phyloP scores from a whole-genome alignment of 208 protist species.

The Trypanosoma grayi region DNA sequence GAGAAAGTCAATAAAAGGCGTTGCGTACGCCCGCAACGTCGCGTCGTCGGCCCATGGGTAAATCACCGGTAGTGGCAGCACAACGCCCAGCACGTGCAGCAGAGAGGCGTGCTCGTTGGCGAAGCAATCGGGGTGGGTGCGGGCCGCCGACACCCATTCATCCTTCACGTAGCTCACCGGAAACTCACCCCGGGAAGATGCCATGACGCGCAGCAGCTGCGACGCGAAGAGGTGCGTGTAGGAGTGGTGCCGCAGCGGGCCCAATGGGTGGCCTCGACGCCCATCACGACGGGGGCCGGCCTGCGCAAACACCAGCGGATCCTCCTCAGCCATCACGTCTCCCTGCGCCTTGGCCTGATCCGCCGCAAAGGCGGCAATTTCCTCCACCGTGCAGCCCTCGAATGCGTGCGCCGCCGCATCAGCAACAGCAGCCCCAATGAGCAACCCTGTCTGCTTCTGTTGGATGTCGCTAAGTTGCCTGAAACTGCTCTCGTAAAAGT shows the following conservation, averaged over 20 bases:
- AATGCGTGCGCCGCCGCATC: conserved; percentile 72
- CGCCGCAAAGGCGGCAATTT: conserved; percentile 27
- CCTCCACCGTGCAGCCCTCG: conserved; percentile 34
- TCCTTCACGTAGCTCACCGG: conserved; percentile 36
- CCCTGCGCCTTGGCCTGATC: not conserved
- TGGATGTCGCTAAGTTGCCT: conserved; percentile 82
- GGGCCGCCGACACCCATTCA: conserved; percentile 39
- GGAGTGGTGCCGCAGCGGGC: conserved; percentile 37
- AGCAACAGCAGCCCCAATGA: conserved; percentile 72
- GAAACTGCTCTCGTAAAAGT: conserved; percentile 86
- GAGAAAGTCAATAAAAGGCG: conserved; percentile 52
- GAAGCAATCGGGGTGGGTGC: conserved; percentile 32
- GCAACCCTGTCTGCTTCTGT: conserved; percentile 72
- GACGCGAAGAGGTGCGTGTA: conserved; percentile 61
- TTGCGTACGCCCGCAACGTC: conserved; percentile 42
- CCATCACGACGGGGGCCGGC: not conserved
- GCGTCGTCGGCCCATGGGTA: conserved; percentile 81
- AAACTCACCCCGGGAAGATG: conserved; percentile 52
- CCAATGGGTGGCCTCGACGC: not conserved
- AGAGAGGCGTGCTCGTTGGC: conserved; percentile 63
- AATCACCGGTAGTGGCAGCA: conserved; percentile 57
- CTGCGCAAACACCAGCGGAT: conserved; percentile 13
- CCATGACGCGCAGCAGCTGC: conserved; percentile 66
- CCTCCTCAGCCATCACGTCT: conserved; percentile 3
- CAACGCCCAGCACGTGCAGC: conserved; percentile 53